Conservation (phyloP, 2,329 filamentous ascomycete genomes). For the Colletotrichum chlorophyti region DNA sequence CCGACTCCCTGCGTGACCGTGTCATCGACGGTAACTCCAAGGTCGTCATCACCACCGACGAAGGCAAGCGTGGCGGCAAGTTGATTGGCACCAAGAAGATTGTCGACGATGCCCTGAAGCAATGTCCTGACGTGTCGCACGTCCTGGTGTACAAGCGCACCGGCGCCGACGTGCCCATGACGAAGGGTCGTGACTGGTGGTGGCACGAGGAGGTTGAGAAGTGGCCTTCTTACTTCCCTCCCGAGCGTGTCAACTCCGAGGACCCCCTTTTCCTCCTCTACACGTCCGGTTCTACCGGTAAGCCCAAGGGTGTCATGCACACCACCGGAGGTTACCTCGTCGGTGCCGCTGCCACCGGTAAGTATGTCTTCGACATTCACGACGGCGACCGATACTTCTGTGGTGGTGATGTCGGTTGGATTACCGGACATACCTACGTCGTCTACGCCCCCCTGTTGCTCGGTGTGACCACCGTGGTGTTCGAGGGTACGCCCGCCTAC, state of each 20-base stretch:
- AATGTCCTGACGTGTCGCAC: slow-evolving; percentile 86
- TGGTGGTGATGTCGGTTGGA: slow-evolving; percentile 98
- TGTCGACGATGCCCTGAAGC: slow-evolving; percentile 95
- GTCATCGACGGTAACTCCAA: slow-evolving; percentile 90
- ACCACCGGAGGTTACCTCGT: slow-evolving; percentile 95
- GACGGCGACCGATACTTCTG: slow-evolving; percentile 95
- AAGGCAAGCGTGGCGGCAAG: slow-evolving; percentile 98
- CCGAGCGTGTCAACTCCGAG: slow-evolving; percentile 89
- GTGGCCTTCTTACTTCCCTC: slow-evolving; percentile 90
- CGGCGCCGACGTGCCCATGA: slow-evolving; percentile 91
- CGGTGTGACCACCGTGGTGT: slow-evolving; percentile 93
- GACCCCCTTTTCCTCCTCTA: slow-evolving; percentile 98
- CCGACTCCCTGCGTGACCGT: slow-evolving; percentile 93
- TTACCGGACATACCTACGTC: slow-evolving; percentile 97
- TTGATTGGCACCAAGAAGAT: slow-evolving; percentile 98
- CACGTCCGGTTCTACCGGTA: slow-evolving; percentile 96
- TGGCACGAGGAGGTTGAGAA: slow-evolving; percentile 99
- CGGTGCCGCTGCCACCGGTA: slow-evolving; percentile 90
- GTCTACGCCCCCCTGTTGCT: slow-evolving; percentile 94
- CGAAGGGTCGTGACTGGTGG: slow-evolving; percentile 87
- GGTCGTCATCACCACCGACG: slow-evolving; percentile 95
- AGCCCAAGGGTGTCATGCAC: slow-evolving; percentile 99
- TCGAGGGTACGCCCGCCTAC: slow-evolving; percentile 97
- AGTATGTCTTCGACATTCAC: slow-evolving; percentile 99
- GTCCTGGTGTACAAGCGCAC: slow-evolving; percentile 96